These are phyloP conservation scores for Lactifluus volemus DNA, from an alignment of 768 basidiomycete genomes.

Conservation along the genomic window DNA sequence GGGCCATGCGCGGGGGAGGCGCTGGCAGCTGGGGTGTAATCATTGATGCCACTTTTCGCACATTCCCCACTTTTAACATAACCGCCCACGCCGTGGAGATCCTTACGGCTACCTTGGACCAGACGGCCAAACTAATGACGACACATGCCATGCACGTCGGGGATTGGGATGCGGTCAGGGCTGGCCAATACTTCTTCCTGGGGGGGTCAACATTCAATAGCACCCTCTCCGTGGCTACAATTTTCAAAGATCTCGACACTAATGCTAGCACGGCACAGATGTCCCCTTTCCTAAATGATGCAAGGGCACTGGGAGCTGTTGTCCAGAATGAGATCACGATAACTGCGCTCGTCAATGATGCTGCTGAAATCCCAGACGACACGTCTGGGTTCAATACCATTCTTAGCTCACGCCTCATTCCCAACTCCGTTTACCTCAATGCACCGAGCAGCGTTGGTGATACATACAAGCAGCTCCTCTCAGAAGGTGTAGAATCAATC, in stretches of 20 bases:
- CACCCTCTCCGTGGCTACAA: conserved; percentile 13
- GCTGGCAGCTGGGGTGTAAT: conserved; percentile 32
- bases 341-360: conserved; percentile 2
- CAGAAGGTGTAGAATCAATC: background rate
- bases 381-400: conserved; percentile 1
- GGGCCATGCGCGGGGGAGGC: conserved; percentile 19
- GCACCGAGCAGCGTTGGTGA: conserved; percentile 4
- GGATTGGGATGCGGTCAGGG: conserved; percentile 1
- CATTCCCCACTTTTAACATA: conserved; percentile 29
- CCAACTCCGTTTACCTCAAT: background rate
- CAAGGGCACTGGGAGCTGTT: conserved; percentile 17
- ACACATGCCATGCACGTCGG: conserved; percentile 16
- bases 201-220: conserved; percentile 8
- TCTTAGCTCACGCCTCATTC: conserved; percentile 17
- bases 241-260: conserved; percentile 20
- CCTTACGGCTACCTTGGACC: conserved; percentile 27
- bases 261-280: conserved; percentile 14
- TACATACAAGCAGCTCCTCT: conserved; percentile 7
- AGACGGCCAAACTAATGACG: conserved; percentile 30
- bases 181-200: conserved; percentile 26
- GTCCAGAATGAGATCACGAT: conserved; percentile 5
- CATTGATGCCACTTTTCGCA: conserved; percentile 29
- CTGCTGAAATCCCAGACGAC: conserved; percentile 6
- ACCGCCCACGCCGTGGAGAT: conserved; percentile 24
- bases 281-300: conserved; percentile 9